These are phyloP conservation scores for Conticribra guillardii DNA, from an alignment of 108 stramenopile species.

Conservation along the genomic window DNA sequence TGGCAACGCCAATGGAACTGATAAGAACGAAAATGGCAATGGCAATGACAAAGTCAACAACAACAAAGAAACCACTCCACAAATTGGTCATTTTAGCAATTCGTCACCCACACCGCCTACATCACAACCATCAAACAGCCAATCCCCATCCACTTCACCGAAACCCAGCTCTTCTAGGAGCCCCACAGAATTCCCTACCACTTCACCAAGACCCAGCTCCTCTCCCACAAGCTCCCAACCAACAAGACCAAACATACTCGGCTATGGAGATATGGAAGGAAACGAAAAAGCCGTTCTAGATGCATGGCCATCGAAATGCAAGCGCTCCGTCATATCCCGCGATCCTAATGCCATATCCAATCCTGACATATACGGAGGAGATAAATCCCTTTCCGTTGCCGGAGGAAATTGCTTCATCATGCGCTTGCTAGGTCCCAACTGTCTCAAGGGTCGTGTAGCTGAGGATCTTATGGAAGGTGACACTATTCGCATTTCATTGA, in stretches of 20 bases:
- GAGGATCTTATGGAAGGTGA: constrained; percentile 22
- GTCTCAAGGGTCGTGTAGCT: constrained; percentile 7
- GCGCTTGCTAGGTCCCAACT: constrained; percentile 21
- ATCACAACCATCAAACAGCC: too few species aligned
- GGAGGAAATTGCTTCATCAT: constrained; percentile 34
- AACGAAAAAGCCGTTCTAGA: neutral
- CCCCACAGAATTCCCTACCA: neutral
- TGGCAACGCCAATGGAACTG: too few species aligned
- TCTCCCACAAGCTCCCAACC: constrained; percentile 5
- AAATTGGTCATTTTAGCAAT: too few species aligned
- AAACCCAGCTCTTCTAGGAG: neutral
- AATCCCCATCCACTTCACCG: neutral
- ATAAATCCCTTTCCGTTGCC: neutral
- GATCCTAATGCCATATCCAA: neutral
- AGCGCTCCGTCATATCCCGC: neutral
- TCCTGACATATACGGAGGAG: constrained; percentile 21
- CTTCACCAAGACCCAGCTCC: neutral
- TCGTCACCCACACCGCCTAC: too few species aligned
- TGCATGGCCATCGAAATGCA: constrained; percentile 16
- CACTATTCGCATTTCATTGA: constrained; percentile 20
- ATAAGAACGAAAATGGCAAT: too few species aligned
- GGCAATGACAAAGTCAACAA: too few species aligned
- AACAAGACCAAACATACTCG: constrained; percentile 1
- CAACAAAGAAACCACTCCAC: too few species aligned
- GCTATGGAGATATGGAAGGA: constrained; percentile 31